These are phyloP conservation scores for Phytophthora sansomeana DNA, from an alignment of 352 stramenopile genomes.

Conservation along the genomic window DNA sequence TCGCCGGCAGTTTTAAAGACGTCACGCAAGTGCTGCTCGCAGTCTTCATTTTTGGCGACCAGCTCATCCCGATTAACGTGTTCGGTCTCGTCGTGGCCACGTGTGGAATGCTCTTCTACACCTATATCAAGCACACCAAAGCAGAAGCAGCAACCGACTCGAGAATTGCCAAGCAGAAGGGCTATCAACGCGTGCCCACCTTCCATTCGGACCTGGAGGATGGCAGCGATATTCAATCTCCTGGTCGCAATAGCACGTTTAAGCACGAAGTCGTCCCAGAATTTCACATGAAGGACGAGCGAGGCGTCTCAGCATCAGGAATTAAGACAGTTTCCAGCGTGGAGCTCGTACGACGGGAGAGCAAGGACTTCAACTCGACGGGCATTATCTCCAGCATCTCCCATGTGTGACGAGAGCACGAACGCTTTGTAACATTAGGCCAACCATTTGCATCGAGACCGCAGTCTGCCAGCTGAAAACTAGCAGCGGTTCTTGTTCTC, in stretches of 20 bases:
- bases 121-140: slow-evolving; percentile 70
- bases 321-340: slow-evolving; percentile 32
- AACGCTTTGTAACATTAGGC: slow-evolving; percentile 45
- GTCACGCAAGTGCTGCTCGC: slow-evolving; percentile 82
- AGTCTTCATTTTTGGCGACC: slow-evolving; percentile 80
- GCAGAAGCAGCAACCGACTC: slow-evolving; percentile 30
- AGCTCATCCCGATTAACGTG: slow-evolving; percentile 69
- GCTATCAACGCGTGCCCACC: slow-evolving; percentile 51
- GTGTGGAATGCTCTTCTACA: slow-evolving; percentile 80
- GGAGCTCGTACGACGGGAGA: slow-evolving; percentile 65
- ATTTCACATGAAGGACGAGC: slow-evolving; percentile 48
- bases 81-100: slow-evolving; percentile 75
- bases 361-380: slow-evolving; percentile 53
- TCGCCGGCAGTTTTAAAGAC: slow-evolving; percentile 85
- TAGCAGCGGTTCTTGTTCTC: slow-evolving; percentile 34
- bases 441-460: slow-evolving; percentile 22
- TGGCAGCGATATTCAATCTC: slow-evolving; percentile 21
- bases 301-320: slow-evolving; percentile 27
- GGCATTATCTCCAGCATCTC: slow-evolving; percentile 30
- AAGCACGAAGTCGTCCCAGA: slow-evolving; percentile 27
- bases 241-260: slow-evolving; percentile 15
- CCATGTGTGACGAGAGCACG: slow-evolving; percentile 44
- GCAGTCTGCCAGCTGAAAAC: slow-evolving; percentile 25
- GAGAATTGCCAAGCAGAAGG: slow-evolving; percentile 21
- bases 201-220: slow-evolving; percentile 31